Evolutionary conservation across 2,329 filamentous ascomycete genomes (phyloP), one percentile per base, ranked within the genome.

Genomic region (Torrubiellomyces zombiae): DNA sequence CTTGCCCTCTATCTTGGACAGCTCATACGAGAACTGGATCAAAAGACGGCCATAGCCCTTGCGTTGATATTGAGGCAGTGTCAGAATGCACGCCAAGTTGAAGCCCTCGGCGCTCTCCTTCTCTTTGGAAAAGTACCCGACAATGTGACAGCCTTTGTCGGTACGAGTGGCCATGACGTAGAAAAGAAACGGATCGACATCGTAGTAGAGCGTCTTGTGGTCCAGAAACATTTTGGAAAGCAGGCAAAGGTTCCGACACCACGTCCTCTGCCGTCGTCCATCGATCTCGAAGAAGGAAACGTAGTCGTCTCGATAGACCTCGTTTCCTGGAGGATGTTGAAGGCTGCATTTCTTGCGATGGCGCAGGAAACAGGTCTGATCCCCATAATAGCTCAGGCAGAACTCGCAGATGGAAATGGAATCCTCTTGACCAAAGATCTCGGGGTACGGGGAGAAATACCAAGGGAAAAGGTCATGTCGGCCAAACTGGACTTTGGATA

Each of bases 81-180:
- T 98, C 30, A 98, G 60, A 47, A 98, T 98, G 66, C 91, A 98
- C 4, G 89, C 91, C 16, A 98, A 76, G 45, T 98, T 98, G 64
- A 95, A 98, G 16, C 80, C 82, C 41, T 98, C 91, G 0, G 83
- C 83, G 19, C 78, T 86, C 51, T 98, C 89, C 39, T 98, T 98
- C 50, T 98, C 89, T 48, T 98, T 98, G 28, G 80, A 92, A 51
- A 98, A 98, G 47, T 94, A 98, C n/a, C 89, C 89, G n/a, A 98
- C 80, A 24, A 98, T 67, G 44, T 95, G 89, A 41, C 78, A 89
- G 9, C 89, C 89, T 39, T 83, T 75, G 24, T 92, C 82, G 35
- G 85, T 80, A 37, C 79, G 73, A 20, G 75, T 76, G 14, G 81
- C 81, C 86, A 98, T 94, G 49, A 93, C 86, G 53, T 98, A 98